A percentile compares a stretch with the other conserved stretches of the same genome.
These are phyloP conservation scores for Arthroderma uncinatum DNA, from an alignment of 2,329 filamentous ascomycete genomes.

Conservation along the genomic window DNA sequence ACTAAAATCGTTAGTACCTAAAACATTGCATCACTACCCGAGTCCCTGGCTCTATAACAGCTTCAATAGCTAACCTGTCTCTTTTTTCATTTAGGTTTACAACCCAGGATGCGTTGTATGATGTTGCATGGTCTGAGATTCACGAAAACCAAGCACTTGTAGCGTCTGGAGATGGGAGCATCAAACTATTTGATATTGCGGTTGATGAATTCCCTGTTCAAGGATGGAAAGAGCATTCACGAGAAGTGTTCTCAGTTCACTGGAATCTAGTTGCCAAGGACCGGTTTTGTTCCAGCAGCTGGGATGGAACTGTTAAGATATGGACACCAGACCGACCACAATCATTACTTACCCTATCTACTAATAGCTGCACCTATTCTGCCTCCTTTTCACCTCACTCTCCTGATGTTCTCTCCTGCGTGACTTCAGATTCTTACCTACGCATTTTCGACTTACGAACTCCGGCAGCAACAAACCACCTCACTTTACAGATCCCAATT, in stretches of 20 bases:
- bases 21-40: not conserved
- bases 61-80: not conserved
- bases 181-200: conserved; percentile 85
- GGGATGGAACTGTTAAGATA: conserved; percentile 93
- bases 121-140: conserved; percentile 87
- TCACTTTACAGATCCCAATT: conserved; percentile 71
- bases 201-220: conserved; percentile 76
- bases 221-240: conserved; percentile 84
- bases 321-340: conserved; percentile 72
- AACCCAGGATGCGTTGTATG: conserved; percentile 93
- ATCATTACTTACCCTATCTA: conserved; percentile 74
- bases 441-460: conserved; percentile 86
- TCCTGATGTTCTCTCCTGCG: conserved; percentile 72
- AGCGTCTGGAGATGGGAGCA: conserved; percentile 81
- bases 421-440: conserved; percentile 78
- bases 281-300: conserved; percentile 80
- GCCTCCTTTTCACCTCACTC: conserved; percentile 84
- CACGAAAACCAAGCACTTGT: conserved; percentile 90
- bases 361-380: conserved; percentile 88
- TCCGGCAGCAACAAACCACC: conserved; percentile 78
- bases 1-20: conserved; percentile 58
- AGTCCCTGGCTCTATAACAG: not conserved
- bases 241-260: conserved; percentile 82
- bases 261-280: conserved; percentile 92
- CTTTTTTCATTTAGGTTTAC: conserved; percentile 55